These are phyloP conservation scores for Phyllosticta citriasiana DNA, from an alignment of 2,329 filamentous ascomycete genomes.

Conservation along the genomic window DNA sequence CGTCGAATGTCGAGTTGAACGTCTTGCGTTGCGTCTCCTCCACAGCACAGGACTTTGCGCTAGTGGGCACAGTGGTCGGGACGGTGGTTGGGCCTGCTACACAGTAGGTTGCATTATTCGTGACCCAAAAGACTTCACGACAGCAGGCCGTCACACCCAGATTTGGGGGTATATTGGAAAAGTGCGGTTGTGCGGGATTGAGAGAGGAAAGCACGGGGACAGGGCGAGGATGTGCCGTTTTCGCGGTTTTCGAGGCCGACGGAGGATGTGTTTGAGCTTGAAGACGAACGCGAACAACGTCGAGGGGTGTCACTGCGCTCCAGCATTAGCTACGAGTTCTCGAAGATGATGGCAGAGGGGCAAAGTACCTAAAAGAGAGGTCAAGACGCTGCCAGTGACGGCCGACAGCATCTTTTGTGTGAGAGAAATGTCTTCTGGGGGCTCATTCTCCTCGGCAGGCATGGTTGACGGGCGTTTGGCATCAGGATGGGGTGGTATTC, in stretches of 20 bases:
- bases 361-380: constrained; percentile 71
- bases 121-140: constrained; percentile 93
- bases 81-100: constrained; percentile 48
- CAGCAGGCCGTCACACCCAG: constrained; percentile 92
- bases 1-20: constrained; percentile 86
- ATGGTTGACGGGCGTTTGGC: constrained; percentile 12
- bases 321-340: neutral
- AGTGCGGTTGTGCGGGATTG: constrained; percentile 27
- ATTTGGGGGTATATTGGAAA: constrained; percentile 66
- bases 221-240: constrained; percentile 32
- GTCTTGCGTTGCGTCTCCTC: constrained; percentile 75
- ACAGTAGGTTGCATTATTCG: constrained; percentile 72
- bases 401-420: constrained; percentile 92
- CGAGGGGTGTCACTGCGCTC: constrained; percentile 79
- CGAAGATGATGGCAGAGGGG: neutral
- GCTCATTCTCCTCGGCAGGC: constrained; percentile 28
- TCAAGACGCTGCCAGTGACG: constrained; percentile 79
- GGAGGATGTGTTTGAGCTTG: constrained; percentile 66
- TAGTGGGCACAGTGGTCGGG: constrained; percentile 31
- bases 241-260: constrained; percentile 30
- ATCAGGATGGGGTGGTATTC: constrained; percentile 17
- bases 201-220: constrained; percentile 27
- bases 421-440: constrained; percentile 56
- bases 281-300: constrained; percentile 89
- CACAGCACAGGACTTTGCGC: constrained; percentile 63